Evolutionary conservation across 2,329 filamentous ascomycete species (phyloP).

Genomic region (Elsinoe perseae): DNA sequence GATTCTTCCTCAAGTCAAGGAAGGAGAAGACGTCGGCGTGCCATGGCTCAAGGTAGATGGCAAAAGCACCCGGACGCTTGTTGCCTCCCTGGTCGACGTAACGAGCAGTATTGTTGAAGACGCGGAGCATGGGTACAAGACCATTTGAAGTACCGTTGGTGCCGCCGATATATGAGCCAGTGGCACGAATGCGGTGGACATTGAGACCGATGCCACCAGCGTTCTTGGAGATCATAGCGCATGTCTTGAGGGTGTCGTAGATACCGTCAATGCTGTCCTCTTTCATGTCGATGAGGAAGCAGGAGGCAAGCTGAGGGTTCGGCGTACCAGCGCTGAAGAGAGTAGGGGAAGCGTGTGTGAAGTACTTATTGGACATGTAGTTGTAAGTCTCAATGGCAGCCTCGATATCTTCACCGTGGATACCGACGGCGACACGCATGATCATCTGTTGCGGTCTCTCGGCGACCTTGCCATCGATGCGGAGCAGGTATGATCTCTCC

Average conservation of each 20-base stretch:
- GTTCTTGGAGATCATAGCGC: conserved; percentile 99
- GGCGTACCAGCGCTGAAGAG: conserved; percentile 97
- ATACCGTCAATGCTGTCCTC: conserved; percentile 99
- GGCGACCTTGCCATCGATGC: conserved; percentile 90
- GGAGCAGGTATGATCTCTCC: conserved; percentile 93
- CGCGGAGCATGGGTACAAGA: conserved; percentile 93
- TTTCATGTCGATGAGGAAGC: conserved; percentile 99
- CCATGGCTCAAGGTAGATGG: conserved; percentile 98
- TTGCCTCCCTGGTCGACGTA: conserved; percentile 99
- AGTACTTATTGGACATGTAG: conserved; percentile 97
- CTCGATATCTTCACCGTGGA: conserved; percentile 92
- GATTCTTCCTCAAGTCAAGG: conserved; percentile 96
- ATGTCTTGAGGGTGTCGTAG: conserved; percentile 98
- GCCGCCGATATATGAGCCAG: conserved; percentile 94
- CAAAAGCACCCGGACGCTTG: conserved; percentile 96
- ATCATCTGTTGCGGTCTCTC: conserved; percentile 99
- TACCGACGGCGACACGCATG: conserved; percentile 96
- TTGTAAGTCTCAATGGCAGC: conserved; percentile 96
- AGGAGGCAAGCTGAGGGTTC: conserved; percentile 88
- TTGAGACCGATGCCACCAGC: conserved; percentile 97
- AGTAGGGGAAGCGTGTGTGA: conserved; percentile 95
- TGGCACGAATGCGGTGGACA: conserved; percentile 91
- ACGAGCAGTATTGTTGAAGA: conserved; percentile 98
- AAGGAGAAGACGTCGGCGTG: conserved; percentile 97
- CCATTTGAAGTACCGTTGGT: conserved; percentile 98